Evolutionary conservation across 164 flowering plant genomes (phyloP).

Genomic region (Macadamia tetraphylla): DNA sequence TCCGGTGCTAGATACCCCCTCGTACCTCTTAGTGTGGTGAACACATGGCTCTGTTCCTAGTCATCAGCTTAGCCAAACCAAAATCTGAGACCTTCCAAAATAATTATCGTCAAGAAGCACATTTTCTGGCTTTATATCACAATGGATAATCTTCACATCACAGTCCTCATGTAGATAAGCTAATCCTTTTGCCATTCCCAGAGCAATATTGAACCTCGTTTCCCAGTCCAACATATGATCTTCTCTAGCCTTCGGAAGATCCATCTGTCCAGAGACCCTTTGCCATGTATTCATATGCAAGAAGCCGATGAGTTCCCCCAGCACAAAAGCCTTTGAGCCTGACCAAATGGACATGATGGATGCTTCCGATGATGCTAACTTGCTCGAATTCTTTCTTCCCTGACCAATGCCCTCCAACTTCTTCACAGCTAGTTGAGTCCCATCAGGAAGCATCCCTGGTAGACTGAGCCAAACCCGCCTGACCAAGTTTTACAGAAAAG

Average conservation of each 20-base stretch:
- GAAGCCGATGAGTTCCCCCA: conserved; percentile 1
- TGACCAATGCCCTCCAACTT: conserved; percentile 2
- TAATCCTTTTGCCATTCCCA: conserved; percentile 1
- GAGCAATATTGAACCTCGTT: background rate
- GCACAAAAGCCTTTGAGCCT: conserved; percentile 4
- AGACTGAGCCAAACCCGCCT: background rate
- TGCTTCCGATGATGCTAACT: conserved; percentile 2
- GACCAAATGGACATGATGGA: conserved; percentile 4
- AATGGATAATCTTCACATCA: conserved; percentile 3
- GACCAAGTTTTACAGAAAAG: background rate
- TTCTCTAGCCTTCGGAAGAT: background rate
- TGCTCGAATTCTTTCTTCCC: conserved; percentile 3
- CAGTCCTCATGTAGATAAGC: conserved; percentile 7
- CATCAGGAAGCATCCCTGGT: background rate
- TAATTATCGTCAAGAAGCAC: conserved; percentile 15
- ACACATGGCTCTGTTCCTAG: conserved; percentile 1
- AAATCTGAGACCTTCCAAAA: conserved; percentile 29
- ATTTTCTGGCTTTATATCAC: conserved; percentile 6
- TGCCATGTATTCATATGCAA: conserved; percentile 3
- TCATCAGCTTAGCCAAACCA: conserved; percentile 6
- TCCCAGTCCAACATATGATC: conserved; percentile 1
- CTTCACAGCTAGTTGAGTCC: conserved; percentile 5
- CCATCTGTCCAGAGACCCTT: conserved; percentile 6
- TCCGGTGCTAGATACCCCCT: conserved; percentile 11
- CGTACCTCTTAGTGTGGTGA: conserved; percentile 2